Evolutionary conservation across 176 grass and related monocot genomes (phyloP), one percentile per base, ranked within the genome.

Genomic region (Saccharum officinarum): DNA sequence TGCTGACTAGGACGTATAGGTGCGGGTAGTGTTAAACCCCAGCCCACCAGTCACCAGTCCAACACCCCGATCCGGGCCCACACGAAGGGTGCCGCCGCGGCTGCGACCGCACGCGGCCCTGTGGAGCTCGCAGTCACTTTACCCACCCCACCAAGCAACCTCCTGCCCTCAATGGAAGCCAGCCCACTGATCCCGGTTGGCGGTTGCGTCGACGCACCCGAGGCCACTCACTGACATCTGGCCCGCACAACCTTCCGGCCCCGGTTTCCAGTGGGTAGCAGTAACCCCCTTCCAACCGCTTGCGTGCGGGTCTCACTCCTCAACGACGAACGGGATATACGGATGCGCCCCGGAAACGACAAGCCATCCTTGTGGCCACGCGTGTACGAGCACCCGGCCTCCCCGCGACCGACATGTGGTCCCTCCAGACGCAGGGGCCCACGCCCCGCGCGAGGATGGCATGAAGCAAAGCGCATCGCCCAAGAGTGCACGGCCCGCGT

Each of bases 401-500:
- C 14, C 7, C 42, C 1, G 8, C 2, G 14, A 15, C 78, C 70
- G 83, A 86, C 79, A 66, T 33, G 84, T 77, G 88, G 88, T 61
- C 69, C 69, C 49, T 0, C 22, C 3, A 0, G 10, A 0, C 5
- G 10, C 0, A 0, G 20, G 39, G 80, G 0, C 80, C 67, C 72
- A 26, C 49, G 0, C 50, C 0, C 13, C 4, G 46, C 37, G 23
- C 38, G 59, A 73, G 23, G 65, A 23, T 62, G 71, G 87, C 72
- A 61, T 55, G 72, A 81, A 72, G 60, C 73, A 63, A 80, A 36
- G 78, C 23, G 83, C 78, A 26, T 73, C 54, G 34, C 23, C 79
- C 66, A 5, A 55, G 39, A 82, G 88, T 87, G 87, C 89, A 80
- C 79, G 79, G 75, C 73, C 65, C 57, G 36, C 75, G 84, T 73